phyloP scores from a whole-genome alignment of 1,284 basidiomycete genomes.

The Leucoagaricus sp. region DNA sequence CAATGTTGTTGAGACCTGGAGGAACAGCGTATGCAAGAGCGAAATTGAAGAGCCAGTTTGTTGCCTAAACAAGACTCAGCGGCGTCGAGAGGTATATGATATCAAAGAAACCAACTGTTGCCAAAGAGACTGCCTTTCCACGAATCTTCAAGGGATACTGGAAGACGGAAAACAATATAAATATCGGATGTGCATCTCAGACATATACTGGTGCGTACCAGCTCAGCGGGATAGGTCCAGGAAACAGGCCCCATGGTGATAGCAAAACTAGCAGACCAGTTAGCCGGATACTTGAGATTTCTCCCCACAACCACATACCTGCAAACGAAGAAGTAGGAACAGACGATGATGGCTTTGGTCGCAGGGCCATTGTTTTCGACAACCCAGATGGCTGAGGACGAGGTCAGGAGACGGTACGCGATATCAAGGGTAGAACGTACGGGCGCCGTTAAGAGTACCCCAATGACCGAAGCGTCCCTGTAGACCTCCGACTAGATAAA shows the following conservation, averaged over 20 bases:
- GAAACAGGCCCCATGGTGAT: conserved; percentile 77
- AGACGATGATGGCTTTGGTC: conserved; percentile 74
- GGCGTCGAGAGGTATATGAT: not conserved
- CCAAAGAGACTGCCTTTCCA: conserved; percentile 70
- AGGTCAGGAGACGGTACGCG: not conserved
- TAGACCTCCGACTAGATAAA: conserved; percentile 76
- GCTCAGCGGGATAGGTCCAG: conserved; percentile 69
- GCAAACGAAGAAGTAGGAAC: conserved; percentile 76
- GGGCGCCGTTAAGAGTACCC: conserved; percentile 43
- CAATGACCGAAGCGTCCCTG: conserved; percentile 69
- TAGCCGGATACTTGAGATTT: not conserved
- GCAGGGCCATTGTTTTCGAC: conserved; percentile 54
- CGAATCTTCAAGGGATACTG: conserved; percentile 67
- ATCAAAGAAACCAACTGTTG: conserved; percentile 32
- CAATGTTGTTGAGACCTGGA: conserved; percentile 52
- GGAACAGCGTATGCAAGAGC: conserved; percentile 70
- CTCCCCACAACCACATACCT: conserved; percentile 25
- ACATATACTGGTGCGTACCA: conserved; percentile 38
- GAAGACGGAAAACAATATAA: not conserved
- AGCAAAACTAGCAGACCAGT: conserved; percentile 54
- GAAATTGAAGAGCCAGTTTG: conserved; percentile 77
- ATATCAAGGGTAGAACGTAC: conserved; percentile 24
- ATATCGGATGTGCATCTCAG: no score
- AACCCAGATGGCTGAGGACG: conserved; percentile 51
- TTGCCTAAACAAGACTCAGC: conserved; percentile 30